A percentile compares a stretch with the other conserved stretches of the same genome.
These are phyloP conservation scores for Saturnispora halmiae DNA, from an alignment of 805 yeast species.

Conservation along the genomic window DNA sequence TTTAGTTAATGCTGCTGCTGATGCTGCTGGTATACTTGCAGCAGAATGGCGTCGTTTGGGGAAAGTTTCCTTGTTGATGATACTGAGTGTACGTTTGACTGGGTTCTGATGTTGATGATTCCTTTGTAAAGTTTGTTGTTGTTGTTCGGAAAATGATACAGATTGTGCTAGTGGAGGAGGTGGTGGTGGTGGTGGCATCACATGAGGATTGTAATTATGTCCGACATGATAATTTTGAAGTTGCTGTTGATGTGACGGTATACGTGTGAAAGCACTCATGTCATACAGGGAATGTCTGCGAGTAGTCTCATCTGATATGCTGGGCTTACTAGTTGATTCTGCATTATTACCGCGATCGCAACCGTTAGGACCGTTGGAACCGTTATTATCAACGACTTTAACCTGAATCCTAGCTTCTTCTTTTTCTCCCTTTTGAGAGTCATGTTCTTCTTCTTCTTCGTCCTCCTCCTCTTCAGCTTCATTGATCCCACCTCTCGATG, in stretches of 20 bases:
- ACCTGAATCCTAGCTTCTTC: conserved; percentile 1
- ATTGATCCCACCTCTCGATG: not conserved
- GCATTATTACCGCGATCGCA: not conserved
- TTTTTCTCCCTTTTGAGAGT: not conserved
- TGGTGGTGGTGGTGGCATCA: conserved; percentile 1
- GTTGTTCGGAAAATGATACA: no score
- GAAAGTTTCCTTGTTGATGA: conserved; percentile 18
- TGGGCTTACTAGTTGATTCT: no score
- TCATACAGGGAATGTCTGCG: conserved; percentile 4
- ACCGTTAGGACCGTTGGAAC: not conserved
- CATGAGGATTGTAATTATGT: not conserved
- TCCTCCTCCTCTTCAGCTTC: conserved; percentile 1
- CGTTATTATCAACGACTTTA: not conserved
- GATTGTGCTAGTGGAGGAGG: conserved; percentile 8
- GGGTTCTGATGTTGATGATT: conserved; percentile 9
- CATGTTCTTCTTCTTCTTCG: not conserved
- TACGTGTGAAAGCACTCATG: no score
- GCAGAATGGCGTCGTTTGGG: conserved; percentile 27
- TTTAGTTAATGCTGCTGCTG: no score
- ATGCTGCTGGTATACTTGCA: conserved; percentile 20
- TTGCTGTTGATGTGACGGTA: not conserved
- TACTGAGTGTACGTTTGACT: not conserved
- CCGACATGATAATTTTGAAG: no score
- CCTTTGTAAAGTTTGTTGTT: no score
- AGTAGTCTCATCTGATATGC: not conserved